Percentiles rank a stretch among this genome's conserved stretches.
These are phyloP conservation scores for Glebionis coronaria DNA, from an alignment of 129 eudicot genomes.

Conservation along the genomic window DNA sequence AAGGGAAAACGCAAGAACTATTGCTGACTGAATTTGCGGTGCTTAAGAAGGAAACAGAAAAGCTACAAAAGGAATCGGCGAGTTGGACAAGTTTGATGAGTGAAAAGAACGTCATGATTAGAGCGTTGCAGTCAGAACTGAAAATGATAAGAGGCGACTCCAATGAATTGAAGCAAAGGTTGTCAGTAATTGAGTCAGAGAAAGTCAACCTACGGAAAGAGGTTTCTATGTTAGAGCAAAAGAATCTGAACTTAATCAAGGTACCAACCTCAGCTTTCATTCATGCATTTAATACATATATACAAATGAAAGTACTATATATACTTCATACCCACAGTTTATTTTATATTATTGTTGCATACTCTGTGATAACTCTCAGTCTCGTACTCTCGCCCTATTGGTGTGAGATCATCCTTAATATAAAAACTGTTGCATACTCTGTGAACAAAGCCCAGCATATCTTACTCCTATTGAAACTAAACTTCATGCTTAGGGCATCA, in stretches of 20 bases:
- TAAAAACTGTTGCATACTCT: background rate
- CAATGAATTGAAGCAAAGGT: constrained; percentile 42
- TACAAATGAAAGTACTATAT: constrained; percentile 9
- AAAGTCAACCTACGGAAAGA: constrained; percentile 55
- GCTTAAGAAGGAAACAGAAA: constrained; percentile 49
- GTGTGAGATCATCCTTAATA: background rate
- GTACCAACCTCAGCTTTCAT: too few species aligned
- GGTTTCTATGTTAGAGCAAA: constrained; percentile 40
- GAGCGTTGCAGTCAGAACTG: constrained; percentile 56
- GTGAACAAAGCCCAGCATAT: background rate
- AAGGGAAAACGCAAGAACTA: constrained; percentile 15
- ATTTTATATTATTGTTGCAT: too few species aligned
- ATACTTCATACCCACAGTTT: background rate
- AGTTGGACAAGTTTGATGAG: constrained; percentile 43
- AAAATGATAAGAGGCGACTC: constrained; percentile 43
- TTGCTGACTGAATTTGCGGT: constrained; percentile 42
- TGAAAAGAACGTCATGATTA: constrained; percentile 47
- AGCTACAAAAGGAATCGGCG: constrained; percentile 35
- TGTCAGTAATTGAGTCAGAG: constrained; percentile 45
- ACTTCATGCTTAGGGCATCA: background rate
- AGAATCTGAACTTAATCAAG: constrained; percentile 29
- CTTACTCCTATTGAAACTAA: background rate
- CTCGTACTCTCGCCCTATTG: background rate
- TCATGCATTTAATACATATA: too few species aligned
- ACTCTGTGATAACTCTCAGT: background rate